Evolutionary conservation across 371 early-diverging fungal species (phyloP).

Genomic region (Batkoa obscura): DNA sequence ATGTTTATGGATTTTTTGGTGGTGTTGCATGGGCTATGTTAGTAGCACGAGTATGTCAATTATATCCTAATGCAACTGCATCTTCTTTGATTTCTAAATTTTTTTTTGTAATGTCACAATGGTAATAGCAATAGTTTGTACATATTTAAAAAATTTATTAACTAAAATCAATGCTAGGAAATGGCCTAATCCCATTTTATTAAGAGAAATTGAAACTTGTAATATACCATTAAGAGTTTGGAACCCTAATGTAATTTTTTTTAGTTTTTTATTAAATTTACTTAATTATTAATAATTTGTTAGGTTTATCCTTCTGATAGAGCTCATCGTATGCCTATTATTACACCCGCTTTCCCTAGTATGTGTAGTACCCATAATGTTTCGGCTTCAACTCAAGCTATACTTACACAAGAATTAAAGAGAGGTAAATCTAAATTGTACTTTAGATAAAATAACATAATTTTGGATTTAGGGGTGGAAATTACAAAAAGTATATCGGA

Average conservation of each 20-base stretch:
- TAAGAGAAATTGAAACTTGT: slow-evolving; percentile 84
- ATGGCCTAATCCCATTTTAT: slow-evolving; percentile 96
- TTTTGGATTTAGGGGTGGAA: slow-evolving; percentile 25
- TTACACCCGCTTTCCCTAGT: slow-evolving; percentile 99
- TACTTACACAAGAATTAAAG: slow-evolving; percentile 77
- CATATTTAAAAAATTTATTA: neutral
- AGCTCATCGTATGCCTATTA: slow-evolving; percentile 96
- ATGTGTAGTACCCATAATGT: slow-evolving; percentile 99
- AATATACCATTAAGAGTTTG: slow-evolving; percentile 88
- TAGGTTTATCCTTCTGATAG: slow-evolving; percentile 70
- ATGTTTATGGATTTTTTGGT: slow-evolving; percentile 97
- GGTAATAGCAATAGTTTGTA: slow-evolving; percentile 28
- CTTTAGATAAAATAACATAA: neutral
- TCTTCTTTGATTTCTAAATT: slow-evolving; percentile 76
- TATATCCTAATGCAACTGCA: slow-evolving; percentile 91
- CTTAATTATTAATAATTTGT: neutral
- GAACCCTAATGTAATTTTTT: slow-evolving; percentile 67
- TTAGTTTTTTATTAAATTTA: neutral
- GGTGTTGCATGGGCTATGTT: slow-evolving; percentile 99
- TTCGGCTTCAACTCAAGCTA: slow-evolving; percentile 64
- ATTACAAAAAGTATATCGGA: slow-evolving; percentile 50
- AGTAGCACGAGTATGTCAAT: slow-evolving; percentile 93
- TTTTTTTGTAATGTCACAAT: slow-evolving; percentile 75
- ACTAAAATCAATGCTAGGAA: slow-evolving; percentile 13
- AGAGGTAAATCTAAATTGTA: slow-evolving; percentile 16